Percentiles rank a stretch among this genome's conserved stretches.
Conservation (phyloP, 495 filamentous ascomycete genomes). For the Cercophora newfieldiana region DNA sequence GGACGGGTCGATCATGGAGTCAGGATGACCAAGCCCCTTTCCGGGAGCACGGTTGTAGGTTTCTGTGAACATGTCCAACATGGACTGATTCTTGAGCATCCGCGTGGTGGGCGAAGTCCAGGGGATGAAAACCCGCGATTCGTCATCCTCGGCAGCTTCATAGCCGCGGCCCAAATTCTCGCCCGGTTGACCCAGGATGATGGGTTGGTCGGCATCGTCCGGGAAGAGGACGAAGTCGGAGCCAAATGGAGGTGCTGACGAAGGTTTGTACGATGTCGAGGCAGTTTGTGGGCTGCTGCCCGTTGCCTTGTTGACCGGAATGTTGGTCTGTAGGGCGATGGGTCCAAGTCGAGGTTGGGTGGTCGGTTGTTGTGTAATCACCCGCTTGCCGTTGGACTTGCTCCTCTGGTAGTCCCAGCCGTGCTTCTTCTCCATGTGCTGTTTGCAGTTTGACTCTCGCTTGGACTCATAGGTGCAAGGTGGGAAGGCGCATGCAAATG, state of each 20-base stretch:
- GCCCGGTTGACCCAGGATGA: constrained; percentile 25
- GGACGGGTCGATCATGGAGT: constrained; percentile 20
- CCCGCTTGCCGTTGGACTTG: constrained; percentile 68
- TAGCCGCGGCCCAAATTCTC: constrained; percentile 21
- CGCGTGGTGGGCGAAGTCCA: constrained; percentile 38
- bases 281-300: background rate
- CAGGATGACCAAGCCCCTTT: background rate
- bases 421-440: constrained; percentile 99
- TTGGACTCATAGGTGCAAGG: constrained; percentile 92
- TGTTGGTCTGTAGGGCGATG: constrained; percentile 10
- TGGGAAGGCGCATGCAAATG: constrained; percentile 73
- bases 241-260: background rate
- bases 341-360: background rate
- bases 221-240: constrained; percentile 30
- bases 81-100: constrained; percentile 28
- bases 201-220: constrained; percentile 22
- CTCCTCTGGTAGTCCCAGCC: constrained; percentile 83
- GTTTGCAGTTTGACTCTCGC: constrained; percentile 96
- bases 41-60: constrained; percentile 27
- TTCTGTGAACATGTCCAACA: constrained; percentile 32
- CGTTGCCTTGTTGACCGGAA: background rate
- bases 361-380: background rate
- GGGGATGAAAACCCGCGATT: constrained; percentile 29
- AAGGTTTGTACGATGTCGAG: constrained; percentile 10
- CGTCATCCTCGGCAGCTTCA: constrained; percentile 9